Conservation (phyloP, 352 stramenopile species). For the Bremia lactucae region DNA sequence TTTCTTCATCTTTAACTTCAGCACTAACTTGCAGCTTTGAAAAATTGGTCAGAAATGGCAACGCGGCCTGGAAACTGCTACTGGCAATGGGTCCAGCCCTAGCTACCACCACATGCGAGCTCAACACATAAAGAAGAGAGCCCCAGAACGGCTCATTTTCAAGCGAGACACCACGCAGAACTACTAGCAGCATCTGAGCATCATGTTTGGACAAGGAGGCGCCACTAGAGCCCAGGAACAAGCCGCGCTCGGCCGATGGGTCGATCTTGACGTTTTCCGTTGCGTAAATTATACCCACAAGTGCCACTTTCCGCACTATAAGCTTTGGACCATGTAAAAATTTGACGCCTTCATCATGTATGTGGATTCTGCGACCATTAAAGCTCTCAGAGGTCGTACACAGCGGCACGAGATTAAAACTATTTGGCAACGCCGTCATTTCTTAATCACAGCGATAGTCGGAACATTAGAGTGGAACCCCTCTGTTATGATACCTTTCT, state of each 20-base stretch:
- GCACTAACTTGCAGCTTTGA: constrained; percentile 33
- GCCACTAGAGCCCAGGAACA: constrained; percentile 42
- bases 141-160: constrained; percentile 47
- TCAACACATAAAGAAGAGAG: constrained; percentile 43
- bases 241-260: constrained; percentile 20
- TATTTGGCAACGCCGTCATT: constrained; percentile 4
- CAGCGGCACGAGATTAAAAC: constrained; percentile 39
- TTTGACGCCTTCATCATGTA: constrained; percentile 35
- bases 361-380: constrained; percentile 20
- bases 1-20: constrained; percentile 8
- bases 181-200: constrained; percentile 34
- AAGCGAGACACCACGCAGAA: constrained; percentile 42
- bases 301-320: constrained; percentile 34
- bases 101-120: constrained; percentile 46
- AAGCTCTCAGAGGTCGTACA: constrained; percentile 28
- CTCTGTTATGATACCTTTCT: too few species aligned
- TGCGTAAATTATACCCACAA: constrained; percentile 44
- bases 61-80: constrained; percentile 26
- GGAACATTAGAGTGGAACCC: too few species aligned
- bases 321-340: constrained; percentile 40
- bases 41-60: constrained; percentile 45
- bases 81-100: constrained; percentile 24
- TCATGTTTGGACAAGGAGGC: constrained; percentile 40
- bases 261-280: constrained; percentile 9
- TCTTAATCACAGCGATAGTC: not conserved